Evolutionary conservation across 1,139 yeast genomes (phyloP).

Genomic region (Spencermartinsiella ligniputridi): DNA sequence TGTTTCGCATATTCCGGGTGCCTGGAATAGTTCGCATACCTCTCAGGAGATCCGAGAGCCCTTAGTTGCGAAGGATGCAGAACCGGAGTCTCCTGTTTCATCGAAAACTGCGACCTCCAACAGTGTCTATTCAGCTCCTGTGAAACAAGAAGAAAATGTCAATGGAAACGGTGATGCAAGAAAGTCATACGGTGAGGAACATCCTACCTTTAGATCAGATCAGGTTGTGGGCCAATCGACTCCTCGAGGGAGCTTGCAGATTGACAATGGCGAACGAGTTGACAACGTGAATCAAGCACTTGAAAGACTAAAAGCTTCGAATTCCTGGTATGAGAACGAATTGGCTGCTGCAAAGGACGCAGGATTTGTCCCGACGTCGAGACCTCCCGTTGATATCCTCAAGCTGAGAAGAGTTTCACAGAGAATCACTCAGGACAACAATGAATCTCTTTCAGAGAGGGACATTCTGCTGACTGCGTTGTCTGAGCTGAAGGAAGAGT

Average conservation of each 20-base stretch:
- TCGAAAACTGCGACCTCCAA: not conserved
- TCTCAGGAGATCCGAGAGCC: slow-evolving; percentile 5
- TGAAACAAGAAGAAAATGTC: not conserved
- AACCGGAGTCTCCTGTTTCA: slow-evolving; percentile 1
- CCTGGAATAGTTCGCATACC: slow-evolving; percentile 6
- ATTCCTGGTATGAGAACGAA: slow-evolving; percentile 33
- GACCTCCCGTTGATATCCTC: slow-evolving; percentile 30
- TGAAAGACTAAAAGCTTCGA: slow-evolving; percentile 32
- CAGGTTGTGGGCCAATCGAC: slow-evolving; percentile 20
- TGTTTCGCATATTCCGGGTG: slow-evolving; percentile 4
- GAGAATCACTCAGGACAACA: slow-evolving; percentile 27
- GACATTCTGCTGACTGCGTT: slow-evolving; percentile 30
- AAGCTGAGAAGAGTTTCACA: slow-evolving; percentile 30
- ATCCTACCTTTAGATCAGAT: not conserved
- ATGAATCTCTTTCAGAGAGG: slow-evolving; percentile 25
- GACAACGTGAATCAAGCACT: slow-evolving; percentile 20
- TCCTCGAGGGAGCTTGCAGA: slow-evolving; percentile 14
- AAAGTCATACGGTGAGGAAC: not conserved
- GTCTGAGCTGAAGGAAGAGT: slow-evolving; percentile 33
- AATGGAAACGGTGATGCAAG: slow-evolving; percentile 4
- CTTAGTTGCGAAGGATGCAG: slow-evolving; percentile 4
- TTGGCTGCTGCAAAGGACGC: slow-evolving; percentile 29
- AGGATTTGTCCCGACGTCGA: slow-evolving; percentile 27
- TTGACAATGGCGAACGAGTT: slow-evolving; percentile 6
- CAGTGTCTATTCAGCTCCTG: not conserved